Conservation (phyloP, 2,329 filamentous ascomycete genomes). For the Penicillium sp. region DNA sequence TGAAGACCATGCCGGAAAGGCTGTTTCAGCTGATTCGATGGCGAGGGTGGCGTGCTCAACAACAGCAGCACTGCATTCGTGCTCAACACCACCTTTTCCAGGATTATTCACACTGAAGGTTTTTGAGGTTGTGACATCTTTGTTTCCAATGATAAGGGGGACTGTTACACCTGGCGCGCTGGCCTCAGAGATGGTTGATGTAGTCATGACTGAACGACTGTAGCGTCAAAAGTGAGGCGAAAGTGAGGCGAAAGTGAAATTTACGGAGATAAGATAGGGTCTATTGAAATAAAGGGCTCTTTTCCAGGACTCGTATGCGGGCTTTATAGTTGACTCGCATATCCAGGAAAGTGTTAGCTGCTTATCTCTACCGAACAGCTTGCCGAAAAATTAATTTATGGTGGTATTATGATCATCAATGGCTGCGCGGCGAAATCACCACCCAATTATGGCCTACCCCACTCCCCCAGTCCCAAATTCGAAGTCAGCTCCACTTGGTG, state of each 20-base stretch:
- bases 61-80: constrained; percentile 59
- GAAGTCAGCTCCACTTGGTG: not conserved
- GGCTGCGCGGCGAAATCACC: not conserved
- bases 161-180: constrained; percentile 16
- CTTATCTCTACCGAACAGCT: not conserved
- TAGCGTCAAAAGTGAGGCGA: not conserved
- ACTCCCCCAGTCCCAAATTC: not conserved
- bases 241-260: not conserved
- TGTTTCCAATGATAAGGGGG: constrained; percentile 45
- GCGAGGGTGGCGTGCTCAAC: constrained; percentile 57
- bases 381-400: not conserved
- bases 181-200: not conserved
- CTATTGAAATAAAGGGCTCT: not conserved
- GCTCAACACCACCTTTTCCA: constrained; percentile 51
- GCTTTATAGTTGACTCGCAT: not conserved
- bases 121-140: constrained; percentile 36
- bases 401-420: not conserved
- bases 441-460: not conserved
- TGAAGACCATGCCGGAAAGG: constrained; percentile 69
- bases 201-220: not conserved
- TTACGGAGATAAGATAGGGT: not conserved
- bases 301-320: not conserved
- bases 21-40: constrained; percentile 61
- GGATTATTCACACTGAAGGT: constrained; percentile 57
- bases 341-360: not conserved